Evolutionary conservation across 2,329 filamentous ascomycete species (phyloP), one percentile per base, ranked within the genome.

Genomic region (Golovinomyces cichoracearum): DNA sequence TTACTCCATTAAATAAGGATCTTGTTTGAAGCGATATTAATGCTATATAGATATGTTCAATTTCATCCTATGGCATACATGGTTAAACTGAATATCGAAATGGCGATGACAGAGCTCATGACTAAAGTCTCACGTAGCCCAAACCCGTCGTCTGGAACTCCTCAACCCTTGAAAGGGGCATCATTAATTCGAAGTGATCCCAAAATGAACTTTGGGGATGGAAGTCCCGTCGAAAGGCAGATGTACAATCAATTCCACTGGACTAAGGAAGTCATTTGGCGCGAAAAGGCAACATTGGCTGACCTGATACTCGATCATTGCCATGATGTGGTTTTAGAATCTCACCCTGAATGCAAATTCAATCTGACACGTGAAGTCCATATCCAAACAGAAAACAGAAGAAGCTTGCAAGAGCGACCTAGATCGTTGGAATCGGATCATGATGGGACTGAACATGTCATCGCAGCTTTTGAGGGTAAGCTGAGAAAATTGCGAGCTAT

Each of bases 71-170:
- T 66, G 9, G 61, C 60, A 5, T 66, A 66, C 55, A 63, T 65
- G 45, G 62, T 66, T 44, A 65, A 63, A 51, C 61, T 66, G 48
- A 65, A 66, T 53, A 66, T 66, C 49, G 64, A 66, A 55, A 63
- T 66, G 62, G 60, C 59, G 50, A 66, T 66, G 63, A 63, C 64
- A 5, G 61, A 61, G 1, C 59, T 66, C 5, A 63, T 66, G 49
- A 60, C 61, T 22, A 53, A 52, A 47, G 50, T 57, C 4, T 50
- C 55, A 4, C 40, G 47, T 13, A 48, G 38, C 33, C 33, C 33
- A 17, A 48, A 50, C 15, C 45, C 45, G 12, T 35, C 45, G 37
- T 35, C 45, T 22, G 17, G 27, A 22, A 12, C 19, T 22, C 29
- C 45, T 47, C 45, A 21, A 35, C 9, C 27, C 13, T 38, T 37